These are phyloP conservation scores for Neofusicoccum kwambonambiense DNA, from an alignment of 2,329 filamentous ascomycete genomes.

Conservation along the genomic window DNA sequence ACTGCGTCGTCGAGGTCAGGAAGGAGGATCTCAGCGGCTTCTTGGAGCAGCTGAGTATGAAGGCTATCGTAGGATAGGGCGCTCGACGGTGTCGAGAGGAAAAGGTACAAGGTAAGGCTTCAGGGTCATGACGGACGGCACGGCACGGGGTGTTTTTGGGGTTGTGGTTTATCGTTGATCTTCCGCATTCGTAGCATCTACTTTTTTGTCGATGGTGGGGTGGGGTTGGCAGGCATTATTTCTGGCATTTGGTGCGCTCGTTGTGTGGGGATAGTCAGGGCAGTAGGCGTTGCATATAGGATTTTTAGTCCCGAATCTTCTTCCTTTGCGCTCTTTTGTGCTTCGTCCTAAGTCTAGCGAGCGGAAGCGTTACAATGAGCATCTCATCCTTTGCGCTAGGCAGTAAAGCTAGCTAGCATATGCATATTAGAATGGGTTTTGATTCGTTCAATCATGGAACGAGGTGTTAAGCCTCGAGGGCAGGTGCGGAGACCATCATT, in stretches of 20 bases:
- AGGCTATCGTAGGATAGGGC: constrained; percentile 66
- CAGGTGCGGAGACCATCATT: too few relatives aligned
- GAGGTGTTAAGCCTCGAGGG: too few relatives aligned
- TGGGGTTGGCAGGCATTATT: neutral
- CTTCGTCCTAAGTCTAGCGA: neutral
- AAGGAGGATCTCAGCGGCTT: constrained; percentile 93
- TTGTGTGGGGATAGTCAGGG: neutral
- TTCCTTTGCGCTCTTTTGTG: neutral
- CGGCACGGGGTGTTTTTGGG: neutral
- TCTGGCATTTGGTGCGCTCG: neutral
- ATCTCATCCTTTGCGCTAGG: too few relatives aligned
- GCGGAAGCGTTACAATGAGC: too few relatives aligned
- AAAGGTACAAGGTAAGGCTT: neutral
- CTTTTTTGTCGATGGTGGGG: neutral
- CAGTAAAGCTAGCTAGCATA: neutral
- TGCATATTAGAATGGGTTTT: neutral
- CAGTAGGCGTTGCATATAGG: neutral
- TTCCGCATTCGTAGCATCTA: neutral
- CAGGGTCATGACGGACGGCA: neutral
- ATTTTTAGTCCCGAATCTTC: neutral
- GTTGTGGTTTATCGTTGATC: neutral
- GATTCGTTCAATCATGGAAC: too few relatives aligned
- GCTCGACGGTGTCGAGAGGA: neutral
- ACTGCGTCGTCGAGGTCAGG: constrained; percentile 95
- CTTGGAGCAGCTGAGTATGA: constrained; percentile 86